These are phyloP conservation scores for Bryoglossum gracile DNA, from an alignment of 495 filamentous ascomycete genomes.

Conservation along the genomic window DNA sequence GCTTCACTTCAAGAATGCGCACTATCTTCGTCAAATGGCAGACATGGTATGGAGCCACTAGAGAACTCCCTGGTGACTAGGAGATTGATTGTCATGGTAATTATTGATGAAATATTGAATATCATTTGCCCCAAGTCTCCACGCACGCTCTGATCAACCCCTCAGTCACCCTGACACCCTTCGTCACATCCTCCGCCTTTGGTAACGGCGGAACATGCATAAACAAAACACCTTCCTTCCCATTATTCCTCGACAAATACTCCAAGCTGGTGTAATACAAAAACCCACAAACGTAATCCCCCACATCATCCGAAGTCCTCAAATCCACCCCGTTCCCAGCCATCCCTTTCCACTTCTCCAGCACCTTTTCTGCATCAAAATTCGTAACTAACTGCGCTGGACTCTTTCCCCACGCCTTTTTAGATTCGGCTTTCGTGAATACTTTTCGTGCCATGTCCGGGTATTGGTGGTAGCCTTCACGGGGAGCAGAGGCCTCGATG, in stretches of 20 bases:
- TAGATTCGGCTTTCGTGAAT: slow-evolving; percentile 23
- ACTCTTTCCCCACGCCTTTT: slow-evolving; percentile 25
- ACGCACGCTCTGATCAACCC: slow-evolving; percentile 10
- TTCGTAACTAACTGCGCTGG: slow-evolving; percentile 14
- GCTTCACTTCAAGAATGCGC: too few relatives aligned
- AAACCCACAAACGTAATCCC: slow-evolving; percentile 29
- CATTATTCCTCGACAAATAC: slow-evolving; percentile 12
- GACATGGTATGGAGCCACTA: too few relatives aligned
- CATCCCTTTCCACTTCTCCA: slow-evolving; percentile 6
- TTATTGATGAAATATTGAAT: too few relatives aligned
- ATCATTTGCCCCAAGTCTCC: slow-evolving; percentile 1
- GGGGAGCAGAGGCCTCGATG: slow-evolving; percentile 23
- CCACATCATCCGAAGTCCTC: slow-evolving; percentile 26
- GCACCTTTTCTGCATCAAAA: slow-evolving; percentile 20
- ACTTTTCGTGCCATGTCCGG: slow-evolving; percentile 25
- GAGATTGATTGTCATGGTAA: too few relatives aligned
- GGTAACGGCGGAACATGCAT: slow-evolving; percentile 17
- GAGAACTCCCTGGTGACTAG: too few relatives aligned
- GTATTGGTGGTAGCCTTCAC: slow-evolving; percentile 28
- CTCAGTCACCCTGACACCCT: slow-evolving; percentile 4
- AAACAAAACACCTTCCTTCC: slow-evolving; percentile 7
- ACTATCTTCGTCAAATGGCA: too few relatives aligned
- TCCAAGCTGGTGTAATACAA: slow-evolving; percentile 25
- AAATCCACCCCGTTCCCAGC: slow-evolving; percentile 15
- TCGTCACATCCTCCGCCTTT: slow-evolving; percentile 7